Conservation (phyloP, 1,284 basidiomycete genomes). For the Pseudozyma thailandica region DNA sequence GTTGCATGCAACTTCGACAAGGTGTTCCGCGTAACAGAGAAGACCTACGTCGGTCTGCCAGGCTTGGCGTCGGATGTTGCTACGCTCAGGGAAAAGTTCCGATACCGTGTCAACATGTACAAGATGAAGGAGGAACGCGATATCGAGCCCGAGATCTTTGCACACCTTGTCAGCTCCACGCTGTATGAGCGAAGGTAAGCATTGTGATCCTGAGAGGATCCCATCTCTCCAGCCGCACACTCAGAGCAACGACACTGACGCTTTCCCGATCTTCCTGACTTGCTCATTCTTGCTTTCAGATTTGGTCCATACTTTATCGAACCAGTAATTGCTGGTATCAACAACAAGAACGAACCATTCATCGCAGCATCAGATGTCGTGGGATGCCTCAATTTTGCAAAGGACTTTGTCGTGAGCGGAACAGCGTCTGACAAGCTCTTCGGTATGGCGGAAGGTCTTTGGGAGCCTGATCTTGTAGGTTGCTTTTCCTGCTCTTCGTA, state of each 20-base stretch:
- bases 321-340: constrained; percentile 90
- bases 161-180: constrained; percentile 94
- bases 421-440: constrained; percentile 91
- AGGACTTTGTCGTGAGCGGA: constrained; percentile 96
- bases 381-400: constrained; percentile 92
- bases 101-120: constrained; percentile 98
- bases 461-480: constrained; percentile 89
- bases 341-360: constrained; percentile 85
- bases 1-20: constrained; percentile 94
- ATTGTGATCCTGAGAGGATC: too few relatives aligned
- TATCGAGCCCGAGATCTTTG: constrained; percentile 95
- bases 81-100: constrained; percentile 76
- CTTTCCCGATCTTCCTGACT: not conserved
- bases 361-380: constrained; percentile 97
- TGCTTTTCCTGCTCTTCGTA: too few relatives aligned
- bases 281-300: constrained; percentile 59
- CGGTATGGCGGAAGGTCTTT: constrained; percentile 96
- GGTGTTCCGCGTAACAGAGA: constrained; percentile 93
- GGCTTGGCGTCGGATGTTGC: constrained; percentile 93
- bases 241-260: not conserved
- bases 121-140: constrained; percentile 99
- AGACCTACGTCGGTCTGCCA: constrained; percentile 89
- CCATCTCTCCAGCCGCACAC: too few relatives aligned
- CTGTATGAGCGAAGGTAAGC: constrained; percentile 86
- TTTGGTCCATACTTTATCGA: constrained; percentile 98